Evolutionary conservation across 495 filamentous ascomycete genomes (phyloP), one percentile per base, ranked within the genome.

Genomic region (Stereocaulon alpinum): DNA sequence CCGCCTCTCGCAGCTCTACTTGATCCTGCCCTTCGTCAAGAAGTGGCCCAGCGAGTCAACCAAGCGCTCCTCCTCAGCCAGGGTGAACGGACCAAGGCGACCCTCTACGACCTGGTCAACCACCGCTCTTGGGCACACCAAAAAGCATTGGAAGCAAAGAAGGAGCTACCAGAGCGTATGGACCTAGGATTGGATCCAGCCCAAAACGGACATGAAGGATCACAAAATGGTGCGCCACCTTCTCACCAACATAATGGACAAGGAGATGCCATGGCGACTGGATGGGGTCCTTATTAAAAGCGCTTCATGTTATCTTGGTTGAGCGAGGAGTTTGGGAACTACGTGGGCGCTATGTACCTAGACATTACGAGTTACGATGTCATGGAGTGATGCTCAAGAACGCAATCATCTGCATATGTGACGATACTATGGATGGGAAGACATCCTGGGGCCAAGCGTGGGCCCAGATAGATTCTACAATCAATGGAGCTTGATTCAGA

Each of bases 51-150:
- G 47, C 73, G 79, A 47, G 94, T 97, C 30, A 97, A 97, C 65
- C 82, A 89, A 73, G 92, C 89, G 30, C 87, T 98, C 42, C 73
- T 96, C 30, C 74, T 77, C 56, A 82, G 77, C 54, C 84, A 89
- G 63, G 81, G 85, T 15, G 79, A 83, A 63, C 76, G 82, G 62
- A 82, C 85, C 62, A 87, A 95, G 70, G 86, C 92, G 29, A 86
- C 86, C 53, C 84, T 98, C 53, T 78, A 84, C 53, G 80, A 84
- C 60, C 77, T 97, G 4, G 83, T 93, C 50, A 82, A 85, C 64
- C 80, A 95, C 64, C 84, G 92, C 59, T 83, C 83, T 3, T 97
- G 91, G 87, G 83, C 89, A 7, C 91, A 98, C 74, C 74, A 82
- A 15, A 85, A 85, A 61, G 88, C 87, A 15, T 73, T 87, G 60